phyloP scores from a whole-genome alignment of 768 basidiomycete species.

The Suillus clintonianus region DNA sequence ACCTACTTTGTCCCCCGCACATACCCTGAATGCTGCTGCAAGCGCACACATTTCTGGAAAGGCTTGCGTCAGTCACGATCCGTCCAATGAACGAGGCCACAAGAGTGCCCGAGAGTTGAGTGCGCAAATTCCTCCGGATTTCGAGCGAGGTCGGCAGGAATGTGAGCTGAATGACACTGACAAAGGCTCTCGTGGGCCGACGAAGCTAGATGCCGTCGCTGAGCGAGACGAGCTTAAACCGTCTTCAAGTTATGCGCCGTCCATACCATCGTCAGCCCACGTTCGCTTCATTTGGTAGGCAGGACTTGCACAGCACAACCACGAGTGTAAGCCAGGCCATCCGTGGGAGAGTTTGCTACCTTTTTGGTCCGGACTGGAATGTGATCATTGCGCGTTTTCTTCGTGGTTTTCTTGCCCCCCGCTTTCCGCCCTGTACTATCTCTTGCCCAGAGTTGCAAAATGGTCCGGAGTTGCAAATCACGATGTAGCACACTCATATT shows the following conservation, averaged over 20 bases:
- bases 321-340: too few species aligned
- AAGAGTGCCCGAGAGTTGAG: slow-evolving; percentile 77
- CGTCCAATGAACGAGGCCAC: slow-evolving; percentile 73
- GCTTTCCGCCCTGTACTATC: too few species aligned
- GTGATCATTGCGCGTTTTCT: slow-evolving; percentile 25
- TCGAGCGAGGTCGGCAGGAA: slow-evolving; percentile 75
- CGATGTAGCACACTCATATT: too few species aligned
- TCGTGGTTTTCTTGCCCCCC: too few species aligned
- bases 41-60: slow-evolving; percentile 51
- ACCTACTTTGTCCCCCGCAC: slow-evolving; percentile 33
- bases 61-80: slow-evolving; percentile 73
- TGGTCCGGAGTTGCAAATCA: too few species aligned
- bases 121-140: slow-evolving; percentile 79
- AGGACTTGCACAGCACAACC: too few species aligned
- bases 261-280: slow-evolving; percentile 47
- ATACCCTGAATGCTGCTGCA: slow-evolving; percentile 24
- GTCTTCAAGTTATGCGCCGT: slow-evolving; percentile 41
- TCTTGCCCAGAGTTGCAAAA: too few species aligned
- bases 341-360: too few species aligned
- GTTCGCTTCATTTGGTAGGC: too few species aligned
- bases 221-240: slow-evolving; percentile 41
- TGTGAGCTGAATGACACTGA: slow-evolving; percentile 66
- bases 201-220: slow-evolving; percentile 36
- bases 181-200: slow-evolving; percentile 27
- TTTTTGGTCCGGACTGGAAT: too few species aligned